These are phyloP conservation scores for Rosellinia necatrix DNA, from an alignment of 2,329 filamentous ascomycete genomes.

Conservation along the genomic window DNA sequence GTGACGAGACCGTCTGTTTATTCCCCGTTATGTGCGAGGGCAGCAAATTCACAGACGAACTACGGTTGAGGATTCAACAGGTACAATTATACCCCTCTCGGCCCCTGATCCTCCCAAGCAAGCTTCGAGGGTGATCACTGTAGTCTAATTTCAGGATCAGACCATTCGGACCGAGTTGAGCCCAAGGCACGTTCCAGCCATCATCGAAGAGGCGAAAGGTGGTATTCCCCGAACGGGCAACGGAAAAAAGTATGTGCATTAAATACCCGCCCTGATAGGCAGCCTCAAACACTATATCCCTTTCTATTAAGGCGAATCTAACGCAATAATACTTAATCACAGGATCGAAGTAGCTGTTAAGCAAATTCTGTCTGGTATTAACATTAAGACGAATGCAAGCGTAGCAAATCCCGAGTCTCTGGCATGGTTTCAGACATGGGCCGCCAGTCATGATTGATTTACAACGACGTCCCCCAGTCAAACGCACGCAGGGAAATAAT, in stretches of 20 bases:
- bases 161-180: slow-evolving; percentile 79
- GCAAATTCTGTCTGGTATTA: slow-evolving; percentile 87
- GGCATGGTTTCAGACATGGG: slow-evolving; percentile 86
- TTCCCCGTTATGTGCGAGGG: slow-evolving; percentile 79
- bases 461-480: neutral
- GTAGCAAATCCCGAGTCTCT: slow-evolving; percentile 91
- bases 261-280: neutral
- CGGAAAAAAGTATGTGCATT: slow-evolving; percentile 79
- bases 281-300: neutral
- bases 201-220: slow-evolving; percentile 76
- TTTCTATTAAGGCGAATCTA: slow-evolving; percentile 18
- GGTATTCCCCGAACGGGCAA: slow-evolving; percentile 93
- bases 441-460: slow-evolving; percentile 40
- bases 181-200: slow-evolving; percentile 83
- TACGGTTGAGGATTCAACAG: slow-evolving; percentile 67
- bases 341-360: slow-evolving; percentile 95
- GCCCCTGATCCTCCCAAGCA: neutral
- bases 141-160: slow-evolving; percentile 1
- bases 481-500: no score
- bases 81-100: neutral
- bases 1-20: slow-evolving; percentile 84
- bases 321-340: slow-evolving; percentile 19
- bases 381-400: slow-evolving; percentile 86
- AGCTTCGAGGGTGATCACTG: no score
- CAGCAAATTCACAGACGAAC: slow-evolving; percentile 58